A percentile compares a stretch with the other conserved stretches of the same genome.
phyloP scores from a whole-genome alignment of 2,329 filamentous ascomycete species.

The Claviceps quebecensis region DNA sequence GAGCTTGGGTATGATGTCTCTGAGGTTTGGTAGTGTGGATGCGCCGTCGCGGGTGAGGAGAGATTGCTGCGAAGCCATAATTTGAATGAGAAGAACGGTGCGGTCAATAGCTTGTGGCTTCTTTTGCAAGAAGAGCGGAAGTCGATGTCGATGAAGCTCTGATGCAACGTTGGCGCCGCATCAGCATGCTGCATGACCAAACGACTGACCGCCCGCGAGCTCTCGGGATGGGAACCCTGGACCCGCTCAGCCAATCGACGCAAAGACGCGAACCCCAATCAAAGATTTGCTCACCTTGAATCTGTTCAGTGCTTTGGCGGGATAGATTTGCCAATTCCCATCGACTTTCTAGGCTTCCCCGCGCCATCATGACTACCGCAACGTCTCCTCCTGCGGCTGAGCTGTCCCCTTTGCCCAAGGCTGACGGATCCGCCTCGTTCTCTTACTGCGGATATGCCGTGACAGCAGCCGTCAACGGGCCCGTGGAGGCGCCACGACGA shows the following conservation, averaged over 20 bases:
- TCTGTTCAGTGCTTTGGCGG: not conserved
- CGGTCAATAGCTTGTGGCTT: not conserved
- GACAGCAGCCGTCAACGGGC: conserved; percentile 79
- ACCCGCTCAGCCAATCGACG: not conserved
- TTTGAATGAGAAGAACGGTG: not conserved
- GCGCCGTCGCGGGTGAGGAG: conserved; percentile 5
- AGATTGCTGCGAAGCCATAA: conserved; percentile 13
- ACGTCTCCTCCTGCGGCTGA: conserved; percentile 34
- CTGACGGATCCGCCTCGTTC: conserved; percentile 71
- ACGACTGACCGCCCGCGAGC: not conserved
- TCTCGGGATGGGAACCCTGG: too few species aligned
- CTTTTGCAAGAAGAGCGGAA: not conserved
- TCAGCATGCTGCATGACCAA: not conserved
- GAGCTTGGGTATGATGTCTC: conserved; percentile 50
- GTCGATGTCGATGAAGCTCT: not conserved
- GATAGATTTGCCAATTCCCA: not conserved
- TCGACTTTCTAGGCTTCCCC: not conserved
- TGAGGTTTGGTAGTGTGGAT: conserved; percentile 21
- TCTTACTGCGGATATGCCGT: conserved; percentile 65
- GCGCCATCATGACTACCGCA: conserved; percentile 28
- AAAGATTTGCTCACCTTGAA: not conserved
- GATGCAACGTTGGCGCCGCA: not conserved
- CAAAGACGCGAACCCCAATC: not conserved
- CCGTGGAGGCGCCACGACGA: conserved; percentile 74
- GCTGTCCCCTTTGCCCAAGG: conserved; percentile 48